These are phyloP conservation scores for Pyricularia sp. DNA, from an alignment of 2,329 filamentous ascomycete species.

Conservation along the genomic window DNA sequence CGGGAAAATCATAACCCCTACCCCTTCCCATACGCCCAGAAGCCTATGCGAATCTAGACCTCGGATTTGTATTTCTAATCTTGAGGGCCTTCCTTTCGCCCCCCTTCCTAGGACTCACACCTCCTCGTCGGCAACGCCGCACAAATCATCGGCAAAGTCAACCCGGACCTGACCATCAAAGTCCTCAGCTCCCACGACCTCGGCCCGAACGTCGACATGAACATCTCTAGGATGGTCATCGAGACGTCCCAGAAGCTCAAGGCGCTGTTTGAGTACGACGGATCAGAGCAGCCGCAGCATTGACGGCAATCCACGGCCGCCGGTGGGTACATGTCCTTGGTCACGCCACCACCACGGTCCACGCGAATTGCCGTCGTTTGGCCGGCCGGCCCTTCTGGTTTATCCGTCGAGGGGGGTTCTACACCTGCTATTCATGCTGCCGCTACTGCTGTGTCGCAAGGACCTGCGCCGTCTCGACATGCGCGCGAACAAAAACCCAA, in stretches of 20 bases:
- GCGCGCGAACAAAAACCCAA: background rate
- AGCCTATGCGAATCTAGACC: constrained; percentile 1
- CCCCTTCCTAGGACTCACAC: constrained; percentile 51
- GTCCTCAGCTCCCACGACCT: constrained; percentile 62
- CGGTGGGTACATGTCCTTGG: constrained; percentile 10
- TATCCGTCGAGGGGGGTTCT: constrained; percentile 7
- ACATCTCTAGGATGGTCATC: constrained; percentile 16
- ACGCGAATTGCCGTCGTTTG: constrained; percentile 29
- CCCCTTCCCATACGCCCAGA: background rate
- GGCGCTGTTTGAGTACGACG: constrained; percentile 10
- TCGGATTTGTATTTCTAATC: background rate
- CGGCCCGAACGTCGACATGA: constrained; percentile 42
- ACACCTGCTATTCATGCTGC: constrained; percentile 7
- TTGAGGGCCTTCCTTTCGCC: background rate
- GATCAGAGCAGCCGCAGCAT: constrained; percentile 8
- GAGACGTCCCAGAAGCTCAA: constrained; percentile 9
- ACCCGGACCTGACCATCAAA: constrained; percentile 61
- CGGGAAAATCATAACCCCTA: background rate
- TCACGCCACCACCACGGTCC: background rate
- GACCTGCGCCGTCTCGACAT: background rate
- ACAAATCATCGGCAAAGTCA: constrained; percentile 74
- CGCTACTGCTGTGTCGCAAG: background rate
- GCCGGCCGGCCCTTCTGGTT: constrained; percentile 16
- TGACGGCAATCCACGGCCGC: constrained; percentile 17
- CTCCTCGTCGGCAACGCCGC: constrained; percentile 60